A percentile compares a stretch with the other conserved stretches of the same genome.
phyloP scores from a whole-genome alignment of 345 rosid species.

The Crucihimalaya himalaica region DNA sequence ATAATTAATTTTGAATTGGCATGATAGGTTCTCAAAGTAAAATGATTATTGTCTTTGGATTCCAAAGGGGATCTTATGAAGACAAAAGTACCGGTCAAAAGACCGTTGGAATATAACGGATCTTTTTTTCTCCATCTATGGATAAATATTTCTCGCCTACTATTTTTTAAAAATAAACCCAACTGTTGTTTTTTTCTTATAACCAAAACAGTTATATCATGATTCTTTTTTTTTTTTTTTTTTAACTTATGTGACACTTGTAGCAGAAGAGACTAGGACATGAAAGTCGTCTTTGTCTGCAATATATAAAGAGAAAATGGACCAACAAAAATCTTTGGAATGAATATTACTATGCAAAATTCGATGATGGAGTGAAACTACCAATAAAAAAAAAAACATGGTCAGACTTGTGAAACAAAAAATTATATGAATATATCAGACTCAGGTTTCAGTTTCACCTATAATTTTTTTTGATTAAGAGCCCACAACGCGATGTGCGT shows the following conservation, averaged over 20 bases:
- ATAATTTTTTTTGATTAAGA: not conserved
- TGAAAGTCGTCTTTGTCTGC: not conserved
- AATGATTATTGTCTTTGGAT: constrained; percentile 44
- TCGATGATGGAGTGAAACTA: not conserved
- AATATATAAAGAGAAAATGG: not conserved
- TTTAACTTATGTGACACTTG: not conserved
- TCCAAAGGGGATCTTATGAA: constrained; percentile 43
- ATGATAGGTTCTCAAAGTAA: constrained; percentile 27
- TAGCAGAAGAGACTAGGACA: not conserved
- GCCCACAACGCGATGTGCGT: not conserved
- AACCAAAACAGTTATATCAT: not conserved
- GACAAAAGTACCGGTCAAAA: constrained; percentile 42
- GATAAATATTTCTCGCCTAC: constrained; percentile 6
- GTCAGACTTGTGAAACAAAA: not conserved
- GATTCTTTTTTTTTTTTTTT: not conserved
- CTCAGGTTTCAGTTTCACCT: not conserved
- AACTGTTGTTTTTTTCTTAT: not conserved
- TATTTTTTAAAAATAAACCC: not conserved
- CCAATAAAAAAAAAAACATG: not conserved
- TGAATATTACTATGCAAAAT: not conserved
- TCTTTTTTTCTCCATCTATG: constrained; percentile 16
- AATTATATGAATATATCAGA: not conserved
- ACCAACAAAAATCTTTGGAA: not conserved
- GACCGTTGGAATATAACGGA: constrained; percentile 36
- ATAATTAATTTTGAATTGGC: not conserved